Base-by-base conservation (phyloP, 441 rosid genomes). In the Eruca vesicaria region DNA sequence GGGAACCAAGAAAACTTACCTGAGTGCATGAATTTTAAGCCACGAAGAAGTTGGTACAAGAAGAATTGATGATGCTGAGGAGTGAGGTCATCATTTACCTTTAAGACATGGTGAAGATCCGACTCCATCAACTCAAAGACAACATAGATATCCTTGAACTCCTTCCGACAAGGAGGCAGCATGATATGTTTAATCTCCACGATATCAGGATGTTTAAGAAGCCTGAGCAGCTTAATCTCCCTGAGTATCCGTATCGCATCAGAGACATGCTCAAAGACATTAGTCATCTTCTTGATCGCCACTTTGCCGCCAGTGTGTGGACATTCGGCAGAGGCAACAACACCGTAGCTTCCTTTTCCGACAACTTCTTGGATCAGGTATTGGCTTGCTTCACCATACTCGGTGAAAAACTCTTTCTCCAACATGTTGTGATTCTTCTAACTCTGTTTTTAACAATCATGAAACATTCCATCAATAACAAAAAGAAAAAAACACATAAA, bases 81-180 rank as follows among this genome's bases (percentile, higher is more conserved):
- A 61, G 90, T 87, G 71, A 96, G 90, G 88, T 94, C 97, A 29
- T 92, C 87, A 83, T 94, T 94, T 78, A 94, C 83, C 87, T 88
- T 94, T 35, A 94, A 89, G 15, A 96, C 98, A 63, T 88, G 98
- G 76, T 96, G 97, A 71, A 96, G 98, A 77, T 94, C 98, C 16
- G 99, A 92, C 83, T 96, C 99, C 99, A 96, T 96, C 86, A 96
- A 83, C 85, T 94, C 98, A 75, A 94, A 96, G 76, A 96, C 97
- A 7, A 96, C 97, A 84, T 89, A 94, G 12, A 96, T 84, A 66
- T 96, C 99, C 78, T 92, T 92, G 76, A 96, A 96, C 66, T 94
- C 98, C 72, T 95, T 87, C 52, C 90, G 87, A 4, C 97, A 94
- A 12, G 98, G 94, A 81, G 99, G 99, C 10, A 96, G 96, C 98